Conservation (phyloP, 352 stramenopile species). For the Globisporangium cylindrosporum region DNA sequence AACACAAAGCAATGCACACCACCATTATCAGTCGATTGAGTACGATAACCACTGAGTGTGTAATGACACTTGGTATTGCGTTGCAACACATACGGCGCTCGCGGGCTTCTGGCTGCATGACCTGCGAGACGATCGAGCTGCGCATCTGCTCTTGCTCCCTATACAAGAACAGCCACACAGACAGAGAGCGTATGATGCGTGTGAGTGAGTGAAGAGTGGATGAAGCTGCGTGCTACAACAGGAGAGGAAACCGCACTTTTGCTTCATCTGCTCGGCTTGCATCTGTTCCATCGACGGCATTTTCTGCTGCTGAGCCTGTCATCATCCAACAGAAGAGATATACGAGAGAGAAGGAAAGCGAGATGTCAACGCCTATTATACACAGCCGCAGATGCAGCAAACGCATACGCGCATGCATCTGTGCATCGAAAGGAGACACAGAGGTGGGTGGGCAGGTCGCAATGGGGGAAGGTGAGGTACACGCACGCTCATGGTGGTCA, state of each 20-base stretch:
- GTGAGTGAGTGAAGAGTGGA: background rate
- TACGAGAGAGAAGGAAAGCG: too few species aligned
- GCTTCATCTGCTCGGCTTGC: constrained; percentile 83
- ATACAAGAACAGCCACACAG: background rate
- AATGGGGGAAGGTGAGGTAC: too few species aligned
- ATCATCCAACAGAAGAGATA: too few species aligned
- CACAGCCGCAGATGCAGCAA: too few species aligned
- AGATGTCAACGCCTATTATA: too few species aligned
- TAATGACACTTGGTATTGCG: background rate
- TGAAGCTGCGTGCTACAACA: background rate
- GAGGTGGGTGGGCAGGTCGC: too few species aligned
- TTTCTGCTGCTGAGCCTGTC: constrained; percentile 31
- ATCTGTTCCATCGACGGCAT: constrained; percentile 69
- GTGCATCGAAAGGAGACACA: too few species aligned
- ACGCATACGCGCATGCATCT: too few species aligned
- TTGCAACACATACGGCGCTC: constrained; percentile 61
- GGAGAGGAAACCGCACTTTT: constrained; percentile 42
- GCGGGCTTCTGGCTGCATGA: constrained; percentile 74
- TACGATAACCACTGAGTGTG: background rate
- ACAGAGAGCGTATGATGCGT: background rate
- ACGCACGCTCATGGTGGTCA: too few species aligned
- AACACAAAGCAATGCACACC: background rate
- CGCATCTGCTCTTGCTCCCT: constrained; percentile 84
- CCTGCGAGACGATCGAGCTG: constrained; percentile 67
- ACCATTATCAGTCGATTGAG: too few species aligned